Evolutionary conservation across 116 monocot genomes (phyloP).

Genomic region (Zostera marina): DNA sequence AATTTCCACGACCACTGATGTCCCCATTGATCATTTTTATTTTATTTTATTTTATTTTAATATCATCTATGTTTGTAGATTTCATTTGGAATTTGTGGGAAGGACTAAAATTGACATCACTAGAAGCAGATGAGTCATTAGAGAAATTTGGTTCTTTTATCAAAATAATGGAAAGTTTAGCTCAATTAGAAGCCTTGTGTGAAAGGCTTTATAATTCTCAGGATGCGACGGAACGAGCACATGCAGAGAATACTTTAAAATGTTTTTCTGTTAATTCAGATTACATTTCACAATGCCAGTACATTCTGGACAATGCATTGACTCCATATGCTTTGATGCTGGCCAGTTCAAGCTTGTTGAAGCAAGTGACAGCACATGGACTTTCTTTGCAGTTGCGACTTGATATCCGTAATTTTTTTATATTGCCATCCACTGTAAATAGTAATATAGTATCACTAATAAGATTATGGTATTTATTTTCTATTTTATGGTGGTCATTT

Average conservation of each 20-base stretch:
- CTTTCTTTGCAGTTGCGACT: conserved; percentile 85
- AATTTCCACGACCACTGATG: conserved; percentile 41
- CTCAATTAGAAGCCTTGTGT: conserved; percentile 89
- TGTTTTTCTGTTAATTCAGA: conserved; percentile 92
- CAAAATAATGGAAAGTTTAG: conserved; percentile 72
- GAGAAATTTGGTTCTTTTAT: conserved; percentile 19
- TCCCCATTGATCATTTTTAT: conserved; percentile 48
- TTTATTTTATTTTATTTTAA: conserved; percentile 42
- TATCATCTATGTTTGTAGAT: conserved; percentile 34
- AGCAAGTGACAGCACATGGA: conserved; percentile 92
- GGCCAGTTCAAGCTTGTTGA: conserved; percentile 95
- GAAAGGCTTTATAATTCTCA: conserved; percentile 97
- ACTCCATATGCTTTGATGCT: conserved; percentile 99
- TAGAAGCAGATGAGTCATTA: conserved; percentile 36
- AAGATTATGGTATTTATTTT: neutral
- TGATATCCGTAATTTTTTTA: conserved; percentile 79
- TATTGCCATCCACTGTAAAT: neutral
- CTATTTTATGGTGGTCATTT: neutral
- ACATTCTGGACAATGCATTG: conserved; percentile 96
- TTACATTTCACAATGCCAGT: conserved; percentile 95
- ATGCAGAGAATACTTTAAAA: conserved; percentile 84
- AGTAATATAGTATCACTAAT: neutral
- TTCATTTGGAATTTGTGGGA: conserved; percentile 21
- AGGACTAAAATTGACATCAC: conserved; percentile 28
- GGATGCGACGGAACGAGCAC: conserved; percentile 86